phyloP scores from a whole-genome alignment of 2,329 filamentous ascomycete species.

The Lecanicillium sp. region DNA sequence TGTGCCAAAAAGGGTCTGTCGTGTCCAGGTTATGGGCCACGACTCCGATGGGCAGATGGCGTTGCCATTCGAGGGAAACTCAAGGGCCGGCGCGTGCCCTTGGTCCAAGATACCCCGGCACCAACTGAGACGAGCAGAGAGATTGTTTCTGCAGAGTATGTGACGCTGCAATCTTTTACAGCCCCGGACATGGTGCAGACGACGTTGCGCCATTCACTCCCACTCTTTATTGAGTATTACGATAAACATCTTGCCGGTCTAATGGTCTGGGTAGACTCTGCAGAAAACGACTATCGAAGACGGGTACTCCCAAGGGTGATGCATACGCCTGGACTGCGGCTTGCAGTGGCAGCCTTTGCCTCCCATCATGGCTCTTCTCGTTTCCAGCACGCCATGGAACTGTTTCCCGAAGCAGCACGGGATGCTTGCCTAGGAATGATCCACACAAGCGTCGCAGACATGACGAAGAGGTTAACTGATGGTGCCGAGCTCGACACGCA shows the following conservation, averaged over 20 bases:
- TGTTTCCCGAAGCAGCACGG: slow-evolving; percentile 23
- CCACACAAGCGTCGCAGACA: slow-evolving; percentile 19
- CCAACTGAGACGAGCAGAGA: background rate
- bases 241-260: slow-evolving; percentile 24
- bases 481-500: slow-evolving; percentile 19
- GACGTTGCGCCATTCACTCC: slow-evolving; percentile 15
- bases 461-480: slow-evolving; percentile 20
- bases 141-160: background rate
- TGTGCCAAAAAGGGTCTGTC: slow-evolving; percentile 24
- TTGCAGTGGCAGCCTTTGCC: slow-evolving; percentile 25
- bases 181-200: slow-evolving; percentile 8
- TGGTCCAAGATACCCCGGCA: slow-evolving; percentile 1
- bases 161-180: background rate
- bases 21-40: slow-evolving; percentile 23
- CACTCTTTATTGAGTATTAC: slow-evolving; percentile 25
- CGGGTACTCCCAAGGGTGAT: slow-evolving; percentile 22
- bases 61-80: slow-evolving; percentile 23
- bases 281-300: slow-evolving; percentile 24
- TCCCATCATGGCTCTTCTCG: slow-evolving; percentile 23
- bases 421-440: slow-evolving; percentile 24
- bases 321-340: slow-evolving; percentile 22
- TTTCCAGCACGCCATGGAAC: slow-evolving; percentile 17
- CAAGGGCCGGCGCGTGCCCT: slow-evolving; percentile 18
- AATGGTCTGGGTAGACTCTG: slow-evolving; percentile 28
- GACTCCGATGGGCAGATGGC: slow-evolving; percentile 25